Conservation (phyloP, 2,329 filamentous ascomycete species). For the Grosmannia serpens region DNA sequence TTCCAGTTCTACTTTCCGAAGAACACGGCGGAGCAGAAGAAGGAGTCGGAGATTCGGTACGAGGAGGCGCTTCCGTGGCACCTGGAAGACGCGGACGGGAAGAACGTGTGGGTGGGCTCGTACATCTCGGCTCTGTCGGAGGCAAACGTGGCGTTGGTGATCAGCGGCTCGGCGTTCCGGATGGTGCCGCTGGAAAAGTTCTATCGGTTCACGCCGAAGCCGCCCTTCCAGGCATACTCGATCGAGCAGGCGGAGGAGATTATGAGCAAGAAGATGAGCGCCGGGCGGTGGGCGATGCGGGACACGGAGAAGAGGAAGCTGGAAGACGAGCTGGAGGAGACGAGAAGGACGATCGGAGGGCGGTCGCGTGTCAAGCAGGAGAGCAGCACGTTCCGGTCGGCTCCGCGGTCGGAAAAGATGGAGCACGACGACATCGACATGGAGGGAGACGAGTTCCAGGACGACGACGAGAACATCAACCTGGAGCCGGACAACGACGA, state of each 20-base stretch:
- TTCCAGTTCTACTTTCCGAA: conserved; percentile 80
- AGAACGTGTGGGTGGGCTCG: conserved; percentile 84
- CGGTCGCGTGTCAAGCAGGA: conserved; percentile 56
- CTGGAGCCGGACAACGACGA: conserved; percentile 75
- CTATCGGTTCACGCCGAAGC: conserved; percentile 79
- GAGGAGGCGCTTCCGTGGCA: conserved; percentile 96
- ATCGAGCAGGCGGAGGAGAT: conserved; percentile 77
- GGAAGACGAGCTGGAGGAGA: conserved; percentile 51
- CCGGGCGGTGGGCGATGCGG: conserved; percentile 71
- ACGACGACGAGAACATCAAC: conserved; percentile 71
- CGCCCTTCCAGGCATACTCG: conserved; percentile 64
- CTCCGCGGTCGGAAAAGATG: conserved; percentile 50
- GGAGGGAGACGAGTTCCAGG: conserved; percentile 66
- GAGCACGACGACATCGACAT: conserved; percentile 62
- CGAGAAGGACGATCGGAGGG: conserved; percentile 37
- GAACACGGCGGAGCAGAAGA: conserved; percentile 67
- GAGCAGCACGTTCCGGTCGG: conserved; percentile 50
- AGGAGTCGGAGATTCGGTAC: conserved; percentile 62
- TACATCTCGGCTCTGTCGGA: conserved; percentile 85
- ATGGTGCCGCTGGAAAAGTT: conserved; percentile 92
- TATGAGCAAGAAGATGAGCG: conserved; percentile 67
- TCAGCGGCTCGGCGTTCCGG: conserved; percentile 58
- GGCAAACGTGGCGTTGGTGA: conserved; percentile 68
- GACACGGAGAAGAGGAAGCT: conserved; percentile 47
- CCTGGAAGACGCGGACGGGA: conserved; percentile 89